phyloP scores from a whole-genome alignment of 108 stramenopile genomes.

The Craspedostauros australis region DNA sequence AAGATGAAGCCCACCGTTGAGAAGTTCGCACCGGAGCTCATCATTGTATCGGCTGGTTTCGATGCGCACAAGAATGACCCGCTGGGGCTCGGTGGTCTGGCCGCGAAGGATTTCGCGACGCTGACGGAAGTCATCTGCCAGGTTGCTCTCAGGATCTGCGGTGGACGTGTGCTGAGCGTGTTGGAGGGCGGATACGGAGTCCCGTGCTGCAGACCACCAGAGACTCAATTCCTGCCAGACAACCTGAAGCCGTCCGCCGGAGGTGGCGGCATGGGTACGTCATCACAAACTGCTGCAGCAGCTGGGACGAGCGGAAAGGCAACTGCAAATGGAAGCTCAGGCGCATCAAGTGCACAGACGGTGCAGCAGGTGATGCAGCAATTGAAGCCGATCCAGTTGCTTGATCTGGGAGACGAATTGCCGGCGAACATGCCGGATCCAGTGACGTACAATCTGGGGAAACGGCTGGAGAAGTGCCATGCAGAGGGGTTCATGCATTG shows the following conservation, averaged over 20 bases:
- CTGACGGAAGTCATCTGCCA: constrained; percentile 82
- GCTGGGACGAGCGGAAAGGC: not conserved
- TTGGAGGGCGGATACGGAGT: constrained; percentile 98
- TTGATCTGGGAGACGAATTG: constrained; percentile 71
- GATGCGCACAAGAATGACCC: constrained; percentile 92
- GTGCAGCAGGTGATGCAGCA: not conserved
- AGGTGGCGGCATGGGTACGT: not conserved
- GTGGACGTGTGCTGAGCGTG: constrained; percentile 88
- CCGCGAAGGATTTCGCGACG: constrained; percentile 79
- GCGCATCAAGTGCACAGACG: not conserved
- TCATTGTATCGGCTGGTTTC: constrained; percentile 94
- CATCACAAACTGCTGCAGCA: not conserved
- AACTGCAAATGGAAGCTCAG: constrained; percentile 1
- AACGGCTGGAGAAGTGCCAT: constrained; percentile 71
- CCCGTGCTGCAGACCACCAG: constrained; percentile 65
- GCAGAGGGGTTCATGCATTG: constrained; percentile 78
- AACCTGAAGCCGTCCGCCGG: not conserved
- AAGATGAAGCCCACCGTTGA: constrained; percentile 82
- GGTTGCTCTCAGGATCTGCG: constrained; percentile 81
- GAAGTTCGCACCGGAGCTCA: constrained; percentile 87
- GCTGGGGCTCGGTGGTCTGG: constrained; percentile 73
- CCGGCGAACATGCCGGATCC: constrained; percentile 68
- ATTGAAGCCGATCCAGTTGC: constrained; percentile 21
- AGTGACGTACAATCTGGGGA: constrained; percentile 40
- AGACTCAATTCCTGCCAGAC: constrained; percentile 44